phyloP scores from a whole-genome alignment of 2,329 filamentous ascomycete species.

The Escovopsis sp. region DNA sequence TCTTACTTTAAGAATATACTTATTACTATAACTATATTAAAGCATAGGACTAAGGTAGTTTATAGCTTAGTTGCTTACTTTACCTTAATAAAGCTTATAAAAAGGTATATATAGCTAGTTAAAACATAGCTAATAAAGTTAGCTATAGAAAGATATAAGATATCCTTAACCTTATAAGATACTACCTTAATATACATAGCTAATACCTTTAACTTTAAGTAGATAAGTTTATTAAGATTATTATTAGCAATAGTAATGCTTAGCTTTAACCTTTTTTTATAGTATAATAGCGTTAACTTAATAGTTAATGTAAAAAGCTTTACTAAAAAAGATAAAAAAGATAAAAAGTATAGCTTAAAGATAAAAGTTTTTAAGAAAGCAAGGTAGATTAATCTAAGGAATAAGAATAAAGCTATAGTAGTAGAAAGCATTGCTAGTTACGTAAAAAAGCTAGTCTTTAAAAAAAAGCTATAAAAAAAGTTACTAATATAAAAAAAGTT shows the following conservation, averaged over 20 bases:
- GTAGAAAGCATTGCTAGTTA: background rate
- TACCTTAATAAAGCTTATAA: background rate
- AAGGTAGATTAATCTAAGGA: too few relatives aligned
- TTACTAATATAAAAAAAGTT: background rate
- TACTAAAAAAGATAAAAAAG: background rate
- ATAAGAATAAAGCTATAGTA: background rate
- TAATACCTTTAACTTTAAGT: too few relatives aligned
- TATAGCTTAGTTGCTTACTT: background rate
- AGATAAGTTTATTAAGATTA: too few relatives aligned
- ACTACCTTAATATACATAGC: too few relatives aligned
- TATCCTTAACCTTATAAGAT: too few relatives aligned
- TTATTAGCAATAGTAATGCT: too few relatives aligned
- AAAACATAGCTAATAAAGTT: too few relatives aligned
- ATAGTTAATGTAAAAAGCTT: background rate
- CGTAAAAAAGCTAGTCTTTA: background rate
- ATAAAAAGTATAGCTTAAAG: too few relatives aligned
- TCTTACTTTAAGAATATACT: background rate
- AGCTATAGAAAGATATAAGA: too few relatives aligned
- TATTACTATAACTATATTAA: background rate
- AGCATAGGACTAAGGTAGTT: background rate
- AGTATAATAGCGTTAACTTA: too few relatives aligned
- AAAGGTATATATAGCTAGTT: background rate
- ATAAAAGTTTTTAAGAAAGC: background rate
- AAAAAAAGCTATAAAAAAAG: background rate
- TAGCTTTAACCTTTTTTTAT: too few relatives aligned